Evolutionary conservation across 306 rosid genomes (phyloP), one percentile per base, ranked within the genome.

Genomic region (Aeschynomene evenia): DNA sequence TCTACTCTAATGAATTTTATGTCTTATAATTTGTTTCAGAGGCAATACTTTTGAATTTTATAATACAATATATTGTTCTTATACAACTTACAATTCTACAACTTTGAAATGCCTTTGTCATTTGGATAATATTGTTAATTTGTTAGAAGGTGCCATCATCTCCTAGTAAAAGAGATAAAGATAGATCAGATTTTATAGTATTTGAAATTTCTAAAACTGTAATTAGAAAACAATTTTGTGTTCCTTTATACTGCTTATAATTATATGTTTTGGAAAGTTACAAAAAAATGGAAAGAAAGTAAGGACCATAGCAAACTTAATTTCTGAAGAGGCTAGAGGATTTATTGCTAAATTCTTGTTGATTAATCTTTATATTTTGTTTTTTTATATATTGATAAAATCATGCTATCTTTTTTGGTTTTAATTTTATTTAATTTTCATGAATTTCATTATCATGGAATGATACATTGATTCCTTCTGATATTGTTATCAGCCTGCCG

Each of bases 401-500:
- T 33, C 1, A 13, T 20, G 55, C 54, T 21, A 29, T 55, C 21
- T 67, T 67, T 49, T 48, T 37, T 16, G 5, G 49, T 48, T 52
- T n/a, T n/a, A 71, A 2, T 51, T 68, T 15, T 21, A n/a, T 28
- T 51, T 33, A 28, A 53, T 22, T 64, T 31, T 31, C 33, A 13
- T 63, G 16, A 58, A 15, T 68, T 77, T 83, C 57, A 5, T 49
- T 48, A 21, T 50, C 33, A 50, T 23, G 58, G 77, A 54, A 52
- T 59, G 77, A 78, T 70, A 63, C 45, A 73, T 76, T 85, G 70
- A 81, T 71, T 72, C 68, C 54, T 84, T 86, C 96, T 91, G 83
- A 85, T 87, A 66, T 84, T 86, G 66, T 76, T 86, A 85, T 78
- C 97, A 94, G 99, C 77, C 88, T 91, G 96, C 99, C 99, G n/a